Base-by-base conservation (phyloP, 192 early-diverging fungal genomes). In the Pilaira anomala region DNA sequence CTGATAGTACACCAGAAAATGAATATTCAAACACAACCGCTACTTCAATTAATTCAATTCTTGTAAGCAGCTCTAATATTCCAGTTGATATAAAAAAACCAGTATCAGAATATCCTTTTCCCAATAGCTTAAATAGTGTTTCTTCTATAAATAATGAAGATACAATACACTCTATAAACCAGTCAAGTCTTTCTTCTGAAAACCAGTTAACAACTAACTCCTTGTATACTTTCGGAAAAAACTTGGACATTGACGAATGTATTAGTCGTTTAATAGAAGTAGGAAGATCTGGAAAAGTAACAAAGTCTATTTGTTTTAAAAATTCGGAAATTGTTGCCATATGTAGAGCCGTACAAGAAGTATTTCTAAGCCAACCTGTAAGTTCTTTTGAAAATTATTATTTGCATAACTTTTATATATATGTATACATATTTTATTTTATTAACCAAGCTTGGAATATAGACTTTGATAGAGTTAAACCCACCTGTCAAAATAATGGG, bases 251-350 rank as follows among this genome's bases (percentile, higher is more conserved):
- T 55, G 67, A 69, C 40, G 67, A 69, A 56, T 69, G 67, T 39
- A 69, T 69, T 39, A 52, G 48, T 36, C 59, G 67, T 0, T 60
- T 69, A 11, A 45, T 69, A 26, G 50, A 55, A 25, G 67, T 69
- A 1, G 67, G 67, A 14, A 53, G 28, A 25, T 48, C 19, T 9
- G 41, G 16, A 12, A 69, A 63, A 48, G 45, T 40, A 11, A 19
- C 85, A 30, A 94, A 93, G 68, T 75, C 73, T 40, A 85, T 94
- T 48, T 93, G 91, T 58, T 71, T 98, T 41, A 91, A 88, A 59
- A 94, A 92, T 75, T 86, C 87, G n/a, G 93, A 95, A 73, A 89
- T 98, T 67, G 77, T 87, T 24, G 84, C 84, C 25, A 87, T 98
- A 52, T 98, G 94, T 74, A 89, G 89, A 21, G 75, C 85, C 0